These are phyloP conservation scores for Chaetoceros muelleri DNA, from an alignment of 108 stramenopile species.

Conservation along the genomic window DNA sequence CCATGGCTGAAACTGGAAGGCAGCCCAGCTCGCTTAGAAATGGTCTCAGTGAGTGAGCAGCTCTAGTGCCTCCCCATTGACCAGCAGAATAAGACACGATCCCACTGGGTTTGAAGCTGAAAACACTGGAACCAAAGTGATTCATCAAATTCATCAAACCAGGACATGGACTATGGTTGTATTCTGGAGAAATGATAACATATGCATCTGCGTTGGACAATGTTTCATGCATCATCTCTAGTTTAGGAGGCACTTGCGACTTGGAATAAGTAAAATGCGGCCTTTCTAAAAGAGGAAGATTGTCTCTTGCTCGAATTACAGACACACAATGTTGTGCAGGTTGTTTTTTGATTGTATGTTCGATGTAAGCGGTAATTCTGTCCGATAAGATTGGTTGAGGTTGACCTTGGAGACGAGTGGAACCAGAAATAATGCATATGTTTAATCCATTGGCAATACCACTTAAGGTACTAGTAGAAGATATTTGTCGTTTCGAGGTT, in stretches of 20 bases:
- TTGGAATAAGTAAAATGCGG: constrained; percentile 51
- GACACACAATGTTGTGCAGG: constrained; percentile 27
- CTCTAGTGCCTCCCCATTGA: constrained; percentile 73
- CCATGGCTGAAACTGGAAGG: constrained; percentile 68
- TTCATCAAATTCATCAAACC: constrained; percentile 57
- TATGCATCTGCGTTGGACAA: constrained; percentile 49
- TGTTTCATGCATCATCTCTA: constrained; percentile 23
- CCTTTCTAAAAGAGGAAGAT: constrained; percentile 40
- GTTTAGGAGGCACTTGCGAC: constrained; percentile 23
- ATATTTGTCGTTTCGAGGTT: not conserved
- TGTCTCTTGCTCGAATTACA: constrained; percentile 31
- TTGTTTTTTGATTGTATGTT: constrained; percentile 19
- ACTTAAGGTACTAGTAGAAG: not conserved
- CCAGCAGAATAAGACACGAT: constrained; percentile 73
- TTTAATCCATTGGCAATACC: constrained; percentile 23
- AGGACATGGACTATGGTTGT: constrained; percentile 73
- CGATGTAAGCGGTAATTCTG: constrained; percentile 35
- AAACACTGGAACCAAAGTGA: constrained; percentile 60
- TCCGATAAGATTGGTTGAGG: constrained; percentile 48
- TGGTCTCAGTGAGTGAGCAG: constrained; percentile 45
- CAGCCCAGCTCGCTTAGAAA: constrained; percentile 65
- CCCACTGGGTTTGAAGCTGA: constrained; percentile 59
- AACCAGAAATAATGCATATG: constrained; percentile 46
- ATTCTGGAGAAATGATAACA: constrained; percentile 72
- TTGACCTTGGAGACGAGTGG: constrained; percentile 39